Evolutionary conservation across 2,329 filamentous ascomycete genomes (phyloP), one percentile per base, ranked within the genome.

Genomic region (Blumeria graminis): DNA sequence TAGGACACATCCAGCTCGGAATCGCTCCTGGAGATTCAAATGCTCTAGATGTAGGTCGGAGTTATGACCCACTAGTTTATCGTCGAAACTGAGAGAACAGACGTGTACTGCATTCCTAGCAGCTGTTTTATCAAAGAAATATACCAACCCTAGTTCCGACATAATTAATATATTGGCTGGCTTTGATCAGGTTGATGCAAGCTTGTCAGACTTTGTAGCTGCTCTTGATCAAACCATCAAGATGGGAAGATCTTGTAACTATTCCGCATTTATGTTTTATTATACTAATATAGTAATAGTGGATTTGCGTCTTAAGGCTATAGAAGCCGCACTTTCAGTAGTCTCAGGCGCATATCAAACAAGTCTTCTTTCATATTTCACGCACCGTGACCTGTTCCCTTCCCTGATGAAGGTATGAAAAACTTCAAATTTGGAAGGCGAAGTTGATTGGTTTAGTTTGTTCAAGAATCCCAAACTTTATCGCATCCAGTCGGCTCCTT

Each of bases 301-400:
- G 64, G 77, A 84, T 41, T 66, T 92, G 55, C 81, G 89, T 57
- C 76, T 81, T 61, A 88, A 86, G 66, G 90, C 89, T 7, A 77
- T 95, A 34, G 76, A 85, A 62, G 82, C 86, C 46, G 81, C 89
- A 7, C 75, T 95, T 58, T 83, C 88, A 13, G 81, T 94, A 57
- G 85, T 87, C 6, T 86, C 89, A 9, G 89, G 90, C n/a, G 89
- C 89, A 57, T 96, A 95, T 68, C 88, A 94, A 69, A 96, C 92
- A 3, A 92, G 87, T 52, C 74, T 98, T 22, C 76, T 95, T 56
- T 93, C 89, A 1, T 98, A 96, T 69, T 87, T 98, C 65, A 92
- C 92, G 43, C 89, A 96, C 65, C 76, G 87, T 62, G 92, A 98
- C 67, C 74, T 96, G 38, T 98, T 98, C 65, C 90, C 90, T 18